Evolutionary conservation across 495 filamentous ascomycete species (phyloP).

Genomic region (Cercophora scortea): DNA sequence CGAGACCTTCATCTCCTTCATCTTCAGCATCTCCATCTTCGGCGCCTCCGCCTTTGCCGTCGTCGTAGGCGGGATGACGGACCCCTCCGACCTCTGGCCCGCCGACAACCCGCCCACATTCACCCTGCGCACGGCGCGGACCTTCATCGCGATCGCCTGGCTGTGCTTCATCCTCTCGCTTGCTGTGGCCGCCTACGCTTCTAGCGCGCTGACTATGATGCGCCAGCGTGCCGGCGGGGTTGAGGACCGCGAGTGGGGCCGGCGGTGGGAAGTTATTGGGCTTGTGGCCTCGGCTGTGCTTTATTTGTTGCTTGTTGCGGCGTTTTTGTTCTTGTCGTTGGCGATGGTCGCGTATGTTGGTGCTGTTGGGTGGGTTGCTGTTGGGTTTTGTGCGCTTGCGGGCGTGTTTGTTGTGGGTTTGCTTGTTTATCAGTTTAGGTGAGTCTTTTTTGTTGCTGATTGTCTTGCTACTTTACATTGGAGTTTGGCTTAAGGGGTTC

Average conservation of each 20-base stretch:
- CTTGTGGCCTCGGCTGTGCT: not conserved
- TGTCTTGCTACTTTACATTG: too few relatives aligned
- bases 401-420: not conserved
- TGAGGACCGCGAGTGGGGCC: not conserved
- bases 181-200: slow-evolving; percentile 1
- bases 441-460: too few relatives aligned
- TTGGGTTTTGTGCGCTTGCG: not conserved
- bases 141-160: slow-evolving; percentile 2
- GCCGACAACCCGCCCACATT: not conserved
- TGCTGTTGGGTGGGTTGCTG: not conserved
- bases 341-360: slow-evolving; percentile 1
- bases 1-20: slow-evolving; percentile 2
- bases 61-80: not conserved
- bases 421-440: not conserved
- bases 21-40: slow-evolving; percentile 5
- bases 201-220: not conserved
- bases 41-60: slow-evolving; percentile 3
- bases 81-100: slow-evolving; percentile 2
- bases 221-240: not conserved
- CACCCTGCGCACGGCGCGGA: not conserved
- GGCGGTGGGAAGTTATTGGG: not conserved
- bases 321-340: slow-evolving; percentile 2
- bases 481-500: too few relatives aligned
- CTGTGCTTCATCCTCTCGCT: slow-evolving; percentile 2
- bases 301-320: not conserved